Conservation (phyloP, 768 basidiomycete genomes). For the Antrodiella citrinella region DNA sequence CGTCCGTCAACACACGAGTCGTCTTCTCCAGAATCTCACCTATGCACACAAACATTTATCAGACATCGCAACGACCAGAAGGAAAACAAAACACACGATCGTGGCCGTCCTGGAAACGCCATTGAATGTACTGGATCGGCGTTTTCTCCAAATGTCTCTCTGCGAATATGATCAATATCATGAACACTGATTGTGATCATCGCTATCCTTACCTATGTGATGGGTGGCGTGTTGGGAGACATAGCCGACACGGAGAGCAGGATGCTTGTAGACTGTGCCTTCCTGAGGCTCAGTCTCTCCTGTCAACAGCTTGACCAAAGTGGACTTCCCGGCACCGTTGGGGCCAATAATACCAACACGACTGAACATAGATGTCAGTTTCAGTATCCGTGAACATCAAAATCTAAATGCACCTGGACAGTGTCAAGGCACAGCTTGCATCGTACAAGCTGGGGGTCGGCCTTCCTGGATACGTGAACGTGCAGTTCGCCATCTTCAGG, state of each 20-base stretch:
- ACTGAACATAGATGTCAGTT: constrained; percentile 30
- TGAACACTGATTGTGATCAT: background rate
- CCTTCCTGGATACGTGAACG: constrained; percentile 90
- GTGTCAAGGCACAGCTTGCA: constrained; percentile 88
- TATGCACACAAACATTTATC: constrained; percentile 20
- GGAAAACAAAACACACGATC: constrained; percentile 60
- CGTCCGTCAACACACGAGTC: constrained; percentile 83
- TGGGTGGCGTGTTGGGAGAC: constrained; percentile 98
- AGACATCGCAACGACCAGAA: constrained; percentile 9
- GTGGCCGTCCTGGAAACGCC: constrained; percentile 98
- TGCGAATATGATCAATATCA: constrained; percentile 24
- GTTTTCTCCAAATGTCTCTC: constrained; percentile 95
- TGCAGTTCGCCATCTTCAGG: constrained; percentile 84
- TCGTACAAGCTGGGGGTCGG: constrained; percentile 71
- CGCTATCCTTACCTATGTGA: constrained; percentile 60
- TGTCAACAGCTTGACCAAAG: constrained; percentile 89
- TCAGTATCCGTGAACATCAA: no score
- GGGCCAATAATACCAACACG: constrained; percentile 90
- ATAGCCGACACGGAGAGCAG: constrained; percentile 88
- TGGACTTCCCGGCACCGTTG: constrained; percentile 95
- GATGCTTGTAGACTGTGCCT: constrained; percentile 91
- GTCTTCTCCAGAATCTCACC: constrained; percentile 88
- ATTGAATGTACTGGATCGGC: constrained; percentile 94
- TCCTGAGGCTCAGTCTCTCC: constrained; percentile 89
- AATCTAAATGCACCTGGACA: constrained; percentile 90